These are phyloP conservation scores for Schrenkiella parvula DNA, from an alignment of 345 rosid genomes.

Conservation along the genomic window DNA sequence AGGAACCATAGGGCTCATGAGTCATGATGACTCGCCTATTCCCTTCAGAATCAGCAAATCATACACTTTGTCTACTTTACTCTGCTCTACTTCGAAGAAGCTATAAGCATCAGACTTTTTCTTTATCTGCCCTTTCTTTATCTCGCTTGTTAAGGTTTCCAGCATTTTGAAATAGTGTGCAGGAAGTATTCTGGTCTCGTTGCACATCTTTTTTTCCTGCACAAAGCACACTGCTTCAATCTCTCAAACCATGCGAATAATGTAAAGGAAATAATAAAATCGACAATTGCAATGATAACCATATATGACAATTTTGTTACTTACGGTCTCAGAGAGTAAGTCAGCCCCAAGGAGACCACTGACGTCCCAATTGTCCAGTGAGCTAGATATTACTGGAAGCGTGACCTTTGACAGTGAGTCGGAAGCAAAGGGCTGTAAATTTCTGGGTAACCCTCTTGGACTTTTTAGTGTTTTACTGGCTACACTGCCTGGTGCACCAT, in stretches of 20 bases:
- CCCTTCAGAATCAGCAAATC: conserved; percentile 77
- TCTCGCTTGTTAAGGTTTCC: conserved; percentile 57
- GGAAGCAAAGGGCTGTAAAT: conserved; percentile 43
- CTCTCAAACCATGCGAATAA: neutral
- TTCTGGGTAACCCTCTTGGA: conserved; percentile 42
- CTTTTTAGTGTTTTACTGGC: conserved; percentile 55
- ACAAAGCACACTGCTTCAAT: conserved; percentile 2
- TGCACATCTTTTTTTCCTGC: conserved; percentile 77
- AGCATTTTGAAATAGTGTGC: conserved; percentile 79
- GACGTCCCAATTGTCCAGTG: conserved; percentile 69
- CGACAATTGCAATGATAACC: neutral
- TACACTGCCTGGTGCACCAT: conserved; percentile 50
- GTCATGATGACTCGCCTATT: conserved; percentile 34
- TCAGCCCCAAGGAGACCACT: conserved; percentile 63
- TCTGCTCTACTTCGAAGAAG: conserved; percentile 71
- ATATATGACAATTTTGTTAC: conserved; percentile 12
- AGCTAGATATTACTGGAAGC: conserved; percentile 33
- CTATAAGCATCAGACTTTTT: conserved; percentile 76
- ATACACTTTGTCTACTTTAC: conserved; percentile 77
- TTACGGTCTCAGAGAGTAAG: conserved; percentile 72
- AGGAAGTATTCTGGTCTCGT: conserved; percentile 72
- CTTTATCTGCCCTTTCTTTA: conserved; percentile 57
- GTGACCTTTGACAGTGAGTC: conserved; percentile 37
- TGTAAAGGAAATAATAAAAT: neutral
- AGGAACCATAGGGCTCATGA: conserved; percentile 28